Percentiles rank a stretch among this genome's conserved stretches.
Evolutionary conservation across 441 rosid species (phyloP).

Genomic region (Cnidoscolus chayamansa): DNA sequence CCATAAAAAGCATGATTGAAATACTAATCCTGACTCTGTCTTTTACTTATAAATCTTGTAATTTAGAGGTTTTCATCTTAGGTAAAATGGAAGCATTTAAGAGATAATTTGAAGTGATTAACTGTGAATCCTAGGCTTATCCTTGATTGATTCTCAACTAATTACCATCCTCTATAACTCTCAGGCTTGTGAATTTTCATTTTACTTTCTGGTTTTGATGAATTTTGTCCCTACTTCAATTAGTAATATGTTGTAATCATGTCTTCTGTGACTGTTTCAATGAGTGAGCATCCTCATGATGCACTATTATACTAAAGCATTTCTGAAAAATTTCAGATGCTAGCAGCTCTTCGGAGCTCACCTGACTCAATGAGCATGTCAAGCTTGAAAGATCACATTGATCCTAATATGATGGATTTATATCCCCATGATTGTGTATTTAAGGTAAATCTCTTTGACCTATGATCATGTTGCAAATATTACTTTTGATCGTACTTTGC

Average conservation of each 20-base stretch:
- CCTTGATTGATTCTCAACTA: not conserved
- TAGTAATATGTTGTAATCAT: not conserved
- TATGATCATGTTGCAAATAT: not conserved
- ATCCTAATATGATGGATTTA: slow-evolving; percentile 77
- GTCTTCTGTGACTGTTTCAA: not conserved
- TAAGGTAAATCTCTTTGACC: slow-evolving; percentile 51
- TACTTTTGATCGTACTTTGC: not conserved
- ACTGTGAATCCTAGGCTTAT: not conserved
- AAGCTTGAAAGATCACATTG: slow-evolving; percentile 68
- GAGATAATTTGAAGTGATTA: not conserved
- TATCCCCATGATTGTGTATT: slow-evolving; percentile 90
- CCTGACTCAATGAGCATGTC: slow-evolving; percentile 72
- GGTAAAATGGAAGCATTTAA: not conserved
- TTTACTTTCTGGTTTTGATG: not conserved
- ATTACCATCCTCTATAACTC: not conserved
- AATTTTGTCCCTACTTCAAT: not conserved
- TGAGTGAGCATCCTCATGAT: not conserved
- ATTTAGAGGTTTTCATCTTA: not conserved
- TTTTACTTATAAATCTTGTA: no score
- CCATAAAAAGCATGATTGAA: no score
- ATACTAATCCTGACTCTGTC: no score
- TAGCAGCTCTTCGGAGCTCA: slow-evolving; percentile 63
- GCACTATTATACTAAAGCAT: not conserved
- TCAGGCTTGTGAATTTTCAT: not conserved
- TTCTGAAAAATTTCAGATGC: slow-evolving; percentile 54